A percentile compares a stretch with the other conserved stretches of the same genome.
Evolutionary conservation across 176 grass and related monocot genomes (phyloP).

Genomic region (Avena atlantica): DNA sequence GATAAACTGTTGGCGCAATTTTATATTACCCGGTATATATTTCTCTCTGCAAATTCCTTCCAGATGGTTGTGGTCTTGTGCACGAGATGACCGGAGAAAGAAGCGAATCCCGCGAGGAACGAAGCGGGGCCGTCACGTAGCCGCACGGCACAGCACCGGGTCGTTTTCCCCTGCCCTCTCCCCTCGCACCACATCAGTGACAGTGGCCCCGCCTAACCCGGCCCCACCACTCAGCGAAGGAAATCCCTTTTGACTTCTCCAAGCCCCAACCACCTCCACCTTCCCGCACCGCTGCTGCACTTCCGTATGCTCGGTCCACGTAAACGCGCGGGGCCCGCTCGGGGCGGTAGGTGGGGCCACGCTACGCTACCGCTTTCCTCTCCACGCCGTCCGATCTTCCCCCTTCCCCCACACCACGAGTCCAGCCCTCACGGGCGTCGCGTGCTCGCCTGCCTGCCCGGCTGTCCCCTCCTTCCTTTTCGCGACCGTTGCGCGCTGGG

Average conservation of each 20-base stretch:
- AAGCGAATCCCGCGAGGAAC: background rate
- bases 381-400: background rate
- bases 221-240: background rate
- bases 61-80: background rate
- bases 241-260: background rate
- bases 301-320: constrained; percentile 2
- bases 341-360: background rate
- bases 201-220: background rate
- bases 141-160: background rate
- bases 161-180: background rate
- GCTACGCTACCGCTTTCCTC: background rate
- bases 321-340: background rate
- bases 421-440: background rate
- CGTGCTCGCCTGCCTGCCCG: background rate
- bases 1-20: no score
- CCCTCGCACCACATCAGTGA: background rate
- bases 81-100: background rate
- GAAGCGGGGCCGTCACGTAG: background rate
- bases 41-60: no score
- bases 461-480: background rate
- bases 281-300: background rate
- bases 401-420: background rate
- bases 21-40: no score
- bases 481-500: background rate
- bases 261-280: background rate